These are phyloP conservation scores for Fagus sylvatica DNA, from an alignment of 306 rosid species.

Conservation along the genomic window DNA sequence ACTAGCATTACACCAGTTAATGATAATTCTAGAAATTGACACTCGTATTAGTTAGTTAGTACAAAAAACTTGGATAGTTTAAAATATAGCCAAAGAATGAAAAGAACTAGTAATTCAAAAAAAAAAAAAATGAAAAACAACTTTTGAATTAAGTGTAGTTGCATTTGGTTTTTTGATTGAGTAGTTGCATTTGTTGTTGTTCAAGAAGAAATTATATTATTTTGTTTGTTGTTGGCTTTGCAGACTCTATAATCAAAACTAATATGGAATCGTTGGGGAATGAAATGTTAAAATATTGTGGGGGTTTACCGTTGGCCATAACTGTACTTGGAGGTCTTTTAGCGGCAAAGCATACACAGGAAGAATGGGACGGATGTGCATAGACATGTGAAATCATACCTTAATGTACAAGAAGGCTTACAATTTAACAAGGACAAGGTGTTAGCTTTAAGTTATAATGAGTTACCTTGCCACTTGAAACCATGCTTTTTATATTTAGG, in stretches of 20 bases:
- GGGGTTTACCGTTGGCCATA: conserved; percentile 16
- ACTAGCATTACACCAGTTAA: no score
- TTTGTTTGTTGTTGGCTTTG: background rate
- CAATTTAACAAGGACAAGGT: background rate
- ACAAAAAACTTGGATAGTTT: no score
- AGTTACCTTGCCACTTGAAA: background rate
- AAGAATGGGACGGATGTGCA: background rate
- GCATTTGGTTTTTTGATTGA: no score
- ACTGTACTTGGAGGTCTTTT: conserved; percentile 13
- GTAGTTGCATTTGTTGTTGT: background rate
- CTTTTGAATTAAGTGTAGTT: no score
- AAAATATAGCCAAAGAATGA: no score
- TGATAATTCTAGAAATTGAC: no score
- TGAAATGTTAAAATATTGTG: conserved; percentile 14
- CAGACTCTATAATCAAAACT: background rate
- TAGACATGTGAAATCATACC: background rate
- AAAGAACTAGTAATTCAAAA: no score
- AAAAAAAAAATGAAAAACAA: no score
- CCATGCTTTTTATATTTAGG: background rate
- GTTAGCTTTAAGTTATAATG: background rate
- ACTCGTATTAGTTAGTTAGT: no score
- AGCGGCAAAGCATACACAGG: background rate
- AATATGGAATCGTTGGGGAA: conserved; percentile 9
- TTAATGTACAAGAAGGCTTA: background rate
- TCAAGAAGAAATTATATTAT: background rate